phyloP scores from a whole-genome alignment of 1,284 basidiomycete species.

The Cryptococcus sp. region DNA sequence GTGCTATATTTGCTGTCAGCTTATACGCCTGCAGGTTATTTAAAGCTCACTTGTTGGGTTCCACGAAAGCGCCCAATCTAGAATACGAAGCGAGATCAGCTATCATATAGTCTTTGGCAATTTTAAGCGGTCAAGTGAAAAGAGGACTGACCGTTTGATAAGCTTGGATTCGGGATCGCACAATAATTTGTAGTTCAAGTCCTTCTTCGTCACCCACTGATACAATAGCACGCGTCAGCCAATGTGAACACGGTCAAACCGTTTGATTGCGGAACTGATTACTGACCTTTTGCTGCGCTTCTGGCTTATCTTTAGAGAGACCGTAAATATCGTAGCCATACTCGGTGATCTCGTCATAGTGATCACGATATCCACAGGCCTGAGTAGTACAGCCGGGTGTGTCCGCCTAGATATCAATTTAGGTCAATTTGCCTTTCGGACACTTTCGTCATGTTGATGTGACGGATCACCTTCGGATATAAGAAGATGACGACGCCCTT shows the following conservation, averaged over 20 bases:
- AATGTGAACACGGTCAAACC: not conserved
- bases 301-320: constrained; percentile 76
- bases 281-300: constrained; percentile 73
- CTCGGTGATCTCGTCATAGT: constrained; percentile 70
- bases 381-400: constrained; percentile 77
- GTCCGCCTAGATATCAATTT: constrained; percentile 53
- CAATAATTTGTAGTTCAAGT: constrained; percentile 78
- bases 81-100: constrained; percentile 1
- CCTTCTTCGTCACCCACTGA: constrained; percentile 61
- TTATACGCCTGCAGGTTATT: not conserved
- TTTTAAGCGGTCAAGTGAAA: not conserved
- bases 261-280: not conserved
- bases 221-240: not conserved
- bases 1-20: constrained; percentile 56
- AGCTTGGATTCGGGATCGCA: constrained; percentile 81
- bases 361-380: constrained; percentile 84
- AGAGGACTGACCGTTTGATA: constrained; percentile 60
- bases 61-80: constrained; percentile 71
- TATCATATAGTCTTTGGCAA: not conserved
- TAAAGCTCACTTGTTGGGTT: constrained; percentile 60
- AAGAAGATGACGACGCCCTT: constrained; percentile 81
- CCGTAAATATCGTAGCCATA: constrained; percentile 78
- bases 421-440: not conserved
- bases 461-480: constrained; percentile 51
- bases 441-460: not conserved